Evolutionary conservation across 1,284 basidiomycete genomes (phyloP), one percentile per base, ranked within the genome.

Genomic region (Earliella scabrosa): DNA sequence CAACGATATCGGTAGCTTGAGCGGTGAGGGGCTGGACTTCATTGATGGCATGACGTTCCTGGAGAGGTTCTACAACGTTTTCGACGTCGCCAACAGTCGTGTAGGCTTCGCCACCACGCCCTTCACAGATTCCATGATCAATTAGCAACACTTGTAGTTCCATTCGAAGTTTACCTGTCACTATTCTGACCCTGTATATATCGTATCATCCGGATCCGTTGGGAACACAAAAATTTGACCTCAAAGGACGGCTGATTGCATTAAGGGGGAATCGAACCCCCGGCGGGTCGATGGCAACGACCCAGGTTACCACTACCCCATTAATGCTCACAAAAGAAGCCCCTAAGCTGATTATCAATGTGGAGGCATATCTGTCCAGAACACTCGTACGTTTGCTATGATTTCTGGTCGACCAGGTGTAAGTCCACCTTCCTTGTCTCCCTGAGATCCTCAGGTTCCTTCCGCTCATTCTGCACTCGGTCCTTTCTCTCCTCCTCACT

Each of bases 191-290:
- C n/a, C n/a, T n/a, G n/a, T n/a, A n/a, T n/a, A n/a, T n/a, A n/a
- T n/a, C n/a, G n/a, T n/a, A n/a, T n/a, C n/a, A n/a, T n/a, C n/a
- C n/a, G n/a, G n/a, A n/a, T n/a, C n/a, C n/a, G n/a, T n/a, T 14
- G 31, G 29, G 31, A 34, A 44, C 18, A 21, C 21, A 43, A 45
- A 32, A 20, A 16, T 18, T 16, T 27, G 11, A 4, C 6, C 4
- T 16, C 13, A 18, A 5, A 44, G 14, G 8, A 44, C 4, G 20
- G 5, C 8, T 14, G 6, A 18, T 46, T 69, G 84, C 85, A 86
- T 86, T 84, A 86, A 87, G 83, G 66, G 85, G 83, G 84, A 86
- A 87, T 88, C 82, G 84, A 87, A 87, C 85, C 80, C 83, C 82
- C 84, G 83, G 85, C 84, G 84, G 84, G 84, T 86, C 72, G 72